These are phyloP conservation scores for Annulohypoxylon moriforme DNA, from an alignment of 495 filamentous ascomycete genomes.

Conservation along the genomic window DNA sequence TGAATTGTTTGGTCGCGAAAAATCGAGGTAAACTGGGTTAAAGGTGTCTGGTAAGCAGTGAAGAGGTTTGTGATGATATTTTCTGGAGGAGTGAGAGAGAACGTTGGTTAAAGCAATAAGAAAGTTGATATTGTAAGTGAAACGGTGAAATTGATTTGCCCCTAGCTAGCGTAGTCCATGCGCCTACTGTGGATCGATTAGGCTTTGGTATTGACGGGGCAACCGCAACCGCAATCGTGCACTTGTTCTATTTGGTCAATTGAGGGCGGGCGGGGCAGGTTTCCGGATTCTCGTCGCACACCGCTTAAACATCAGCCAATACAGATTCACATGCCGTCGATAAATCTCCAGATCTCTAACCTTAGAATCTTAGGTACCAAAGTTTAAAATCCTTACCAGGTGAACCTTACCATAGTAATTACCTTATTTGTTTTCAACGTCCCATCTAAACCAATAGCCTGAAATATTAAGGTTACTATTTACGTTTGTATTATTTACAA, in stretches of 20 bases:
- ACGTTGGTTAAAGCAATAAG: conserved; percentile 29
- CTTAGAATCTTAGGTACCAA: neutral
- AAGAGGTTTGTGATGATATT: conserved; percentile 43
- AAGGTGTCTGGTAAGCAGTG: conserved; percentile 14
- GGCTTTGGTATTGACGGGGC: conserved; percentile 51
- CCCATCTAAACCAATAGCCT: neutral
- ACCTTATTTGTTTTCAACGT: neutral
- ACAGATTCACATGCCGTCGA: neutral
- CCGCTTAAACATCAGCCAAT: conserved; percentile 25
- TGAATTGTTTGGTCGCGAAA: neutral
- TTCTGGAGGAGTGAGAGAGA: conserved; percentile 36
- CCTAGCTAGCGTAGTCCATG: conserved; percentile 41
- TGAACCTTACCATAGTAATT: neutral
- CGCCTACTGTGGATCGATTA: conserved; percentile 40
- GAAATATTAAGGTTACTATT: neutral
- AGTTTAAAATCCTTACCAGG: neutral
- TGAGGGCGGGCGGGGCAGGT: conserved; percentile 15
- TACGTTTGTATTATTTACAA: neutral
- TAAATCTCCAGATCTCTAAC: conserved; percentile 8
- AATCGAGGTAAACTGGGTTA: conserved; percentile 2
- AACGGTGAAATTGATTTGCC: conserved; percentile 43
- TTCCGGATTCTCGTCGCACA: conserved; percentile 15
- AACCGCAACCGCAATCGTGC: conserved; percentile 48
- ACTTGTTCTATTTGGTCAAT: conserved; percentile 32
- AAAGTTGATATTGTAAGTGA: conserved; percentile 42